Evolutionary conservation across 768 basidiomycete genomes (phyloP).

Genomic region (Serendipita vermifera): DNA sequence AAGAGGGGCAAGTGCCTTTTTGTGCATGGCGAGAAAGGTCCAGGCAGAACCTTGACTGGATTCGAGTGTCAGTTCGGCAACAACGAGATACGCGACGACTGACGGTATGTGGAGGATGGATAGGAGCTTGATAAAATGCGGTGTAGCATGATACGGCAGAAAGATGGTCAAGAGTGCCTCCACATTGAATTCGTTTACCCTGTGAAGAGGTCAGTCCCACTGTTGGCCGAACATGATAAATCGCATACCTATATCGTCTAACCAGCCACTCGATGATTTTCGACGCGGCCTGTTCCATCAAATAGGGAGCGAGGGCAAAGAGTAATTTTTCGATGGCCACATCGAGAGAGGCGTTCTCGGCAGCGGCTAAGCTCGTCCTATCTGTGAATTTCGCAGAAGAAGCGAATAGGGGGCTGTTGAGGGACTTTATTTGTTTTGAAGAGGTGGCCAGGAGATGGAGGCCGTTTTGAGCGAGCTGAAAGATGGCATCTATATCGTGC

Average conservation of each 20-base stretch:
- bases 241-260: slow-evolving; percentile 67
- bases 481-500: slow-evolving; percentile 79
- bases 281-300: slow-evolving; percentile 67
- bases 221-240: neutral
- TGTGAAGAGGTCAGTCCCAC: slow-evolving; percentile 21
- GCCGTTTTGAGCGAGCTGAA: slow-evolving; percentile 67
- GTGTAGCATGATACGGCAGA: slow-evolving; percentile 88
- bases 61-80: neutral
- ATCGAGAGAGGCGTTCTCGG: slow-evolving; percentile 54
- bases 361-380: slow-evolving; percentile 56
- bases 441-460: slow-evolving; percentile 29
- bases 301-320: slow-evolving; percentile 58
- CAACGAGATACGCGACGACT: slow-evolving; percentile 18
- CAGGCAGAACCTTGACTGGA: slow-evolving; percentile 47
- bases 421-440: slow-evolving; percentile 38
- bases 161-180: slow-evolving; percentile 65
- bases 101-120: slow-evolving; percentile 71
- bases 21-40: slow-evolving; percentile 60
- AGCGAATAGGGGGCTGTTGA: slow-evolving; percentile 63
- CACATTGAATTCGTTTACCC: slow-evolving; percentile 89
- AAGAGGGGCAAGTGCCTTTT: slow-evolving; percentile 63
- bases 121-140: slow-evolving; percentile 88
- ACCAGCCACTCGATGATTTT: slow-evolving; percentile 93
- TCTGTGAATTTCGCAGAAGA: slow-evolving; percentile 63
- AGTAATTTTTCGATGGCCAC: slow-evolving; percentile 47